A percentile compares a stretch with the other conserved stretches of the same genome.
Conservation (phyloP, 768 basidiomycete genomes). For the Holtermanniella nyarrowii region DNA sequence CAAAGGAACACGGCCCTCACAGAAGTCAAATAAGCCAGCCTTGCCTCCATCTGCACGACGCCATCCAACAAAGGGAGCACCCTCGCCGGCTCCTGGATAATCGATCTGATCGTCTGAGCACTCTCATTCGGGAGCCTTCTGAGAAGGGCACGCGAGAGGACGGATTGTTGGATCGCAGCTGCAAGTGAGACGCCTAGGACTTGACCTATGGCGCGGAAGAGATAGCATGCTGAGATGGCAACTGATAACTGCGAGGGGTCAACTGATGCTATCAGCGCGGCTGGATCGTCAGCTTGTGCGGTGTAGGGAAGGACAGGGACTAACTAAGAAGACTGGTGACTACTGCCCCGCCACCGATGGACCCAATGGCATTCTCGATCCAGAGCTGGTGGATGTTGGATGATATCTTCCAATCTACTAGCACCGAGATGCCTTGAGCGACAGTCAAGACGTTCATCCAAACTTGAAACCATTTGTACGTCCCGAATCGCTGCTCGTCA, state of each 20-base stretch:
- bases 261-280: constrained; percentile 7
- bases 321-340: constrained; percentile 23
- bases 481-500: constrained; percentile 14
- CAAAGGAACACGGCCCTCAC: constrained; percentile 20
- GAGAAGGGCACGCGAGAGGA: constrained; percentile 15
- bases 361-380: constrained; percentile 27
- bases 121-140: background rate
- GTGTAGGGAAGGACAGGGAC: background rate
- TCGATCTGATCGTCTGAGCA: constrained; percentile 8
- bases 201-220: constrained; percentile 35
- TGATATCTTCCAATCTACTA: constrained; percentile 16
- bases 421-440: constrained; percentile 20
- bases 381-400: constrained; percentile 16
- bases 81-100: constrained; percentile 25
- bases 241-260: constrained; percentile 20
- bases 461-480: constrained; percentile 31
- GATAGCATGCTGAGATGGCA: constrained; percentile 35
- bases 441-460: constrained; percentile 17
- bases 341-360: constrained; percentile 17
- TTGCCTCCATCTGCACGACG: constrained; percentile 12
- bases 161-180: constrained; percentile 31
- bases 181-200: constrained; percentile 32
- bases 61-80: constrained; percentile 16
- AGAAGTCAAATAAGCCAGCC: constrained; percentile 23
- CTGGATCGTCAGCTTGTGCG: background rate